These are phyloP conservation scores for Rutstroemia sp. DNA, from an alignment of 2,329 filamentous ascomycete genomes.

Conservation along the genomic window DNA sequence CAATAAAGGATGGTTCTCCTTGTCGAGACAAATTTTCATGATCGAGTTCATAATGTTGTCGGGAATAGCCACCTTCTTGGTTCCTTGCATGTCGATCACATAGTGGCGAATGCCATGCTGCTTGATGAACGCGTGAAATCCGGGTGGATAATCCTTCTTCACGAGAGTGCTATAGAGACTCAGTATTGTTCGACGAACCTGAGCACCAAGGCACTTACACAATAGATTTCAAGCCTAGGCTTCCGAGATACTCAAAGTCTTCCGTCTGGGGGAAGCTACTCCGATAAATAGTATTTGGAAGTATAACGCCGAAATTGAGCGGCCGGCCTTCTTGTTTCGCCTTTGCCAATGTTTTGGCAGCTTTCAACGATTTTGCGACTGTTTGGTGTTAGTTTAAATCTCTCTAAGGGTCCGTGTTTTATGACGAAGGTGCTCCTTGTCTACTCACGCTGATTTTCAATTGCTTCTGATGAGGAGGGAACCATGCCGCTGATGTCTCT, in stretches of 20 bases:
- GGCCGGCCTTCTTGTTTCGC: conserved; percentile 34
- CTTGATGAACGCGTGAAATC: conserved; percentile 54
- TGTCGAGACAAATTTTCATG: conserved; percentile 63
- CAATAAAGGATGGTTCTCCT: conserved; percentile 68
- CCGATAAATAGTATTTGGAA: conserved; percentile 63
- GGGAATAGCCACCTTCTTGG: conserved; percentile 72
- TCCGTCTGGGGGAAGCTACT: conserved; percentile 70
- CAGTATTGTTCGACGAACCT: conserved; percentile 3
- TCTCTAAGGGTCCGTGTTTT: too few relatives aligned
- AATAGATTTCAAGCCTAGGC: conserved; percentile 68
- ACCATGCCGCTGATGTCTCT: conserved; percentile 12
- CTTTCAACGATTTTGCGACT: conserved; percentile 14
- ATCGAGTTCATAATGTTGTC: conserved; percentile 61
- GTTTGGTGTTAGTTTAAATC: conserved; percentile 6
- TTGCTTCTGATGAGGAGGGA: conserved; percentile 13
- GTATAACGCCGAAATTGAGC: conserved; percentile 69
- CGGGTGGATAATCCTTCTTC: conserved; percentile 49
- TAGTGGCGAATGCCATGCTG: conserved; percentile 63
- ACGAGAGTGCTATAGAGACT: conserved; percentile 48
- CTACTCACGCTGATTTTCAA: conserved; percentile 17
- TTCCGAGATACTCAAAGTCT: conserved; percentile 63
- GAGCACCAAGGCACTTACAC: conserved; percentile 45
- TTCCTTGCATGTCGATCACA: conserved; percentile 75
- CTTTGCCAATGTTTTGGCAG: conserved; percentile 12
- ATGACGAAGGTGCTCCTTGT: background rate